A percentile compares a stretch with the other conserved stretches of the same genome.
These are phyloP conservation scores for Amauroascus verrucosus DNA, from an alignment of 2,329 filamentous ascomycete species.

Conservation along the genomic window DNA sequence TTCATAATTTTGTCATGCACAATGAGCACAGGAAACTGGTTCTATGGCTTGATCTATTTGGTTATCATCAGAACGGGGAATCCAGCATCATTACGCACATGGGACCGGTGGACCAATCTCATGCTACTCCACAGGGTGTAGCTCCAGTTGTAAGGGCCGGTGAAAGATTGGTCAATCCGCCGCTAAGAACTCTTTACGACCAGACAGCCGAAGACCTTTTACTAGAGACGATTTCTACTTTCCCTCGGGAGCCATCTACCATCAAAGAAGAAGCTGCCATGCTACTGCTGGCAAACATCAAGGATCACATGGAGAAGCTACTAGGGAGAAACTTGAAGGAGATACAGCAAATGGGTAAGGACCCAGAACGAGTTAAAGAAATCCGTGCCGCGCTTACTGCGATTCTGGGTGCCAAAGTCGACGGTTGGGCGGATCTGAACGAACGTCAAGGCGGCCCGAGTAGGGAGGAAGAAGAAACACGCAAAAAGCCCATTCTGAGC, in stretches of 20 bases:
- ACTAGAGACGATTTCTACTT: slow-evolving; percentile 37
- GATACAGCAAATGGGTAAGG: slow-evolving; percentile 38
- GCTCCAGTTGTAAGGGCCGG: slow-evolving; percentile 36
- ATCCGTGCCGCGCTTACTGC: slow-evolving; percentile 36
- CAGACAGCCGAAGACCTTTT: slow-evolving; percentile 37
- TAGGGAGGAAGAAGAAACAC: slow-evolving; percentile 25
- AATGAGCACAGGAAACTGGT: slow-evolving; percentile 57
- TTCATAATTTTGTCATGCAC: slow-evolving; percentile 56
- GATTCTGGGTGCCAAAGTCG: slow-evolving; percentile 36
- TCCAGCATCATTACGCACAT: slow-evolving; percentile 37
- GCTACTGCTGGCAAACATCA: slow-evolving; percentile 40
- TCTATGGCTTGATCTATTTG: slow-evolving; percentile 56
- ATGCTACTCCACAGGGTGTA: slow-evolving; percentile 29
- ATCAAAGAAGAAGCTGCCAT: slow-evolving; percentile 40
- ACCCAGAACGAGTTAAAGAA: slow-evolving; percentile 37
- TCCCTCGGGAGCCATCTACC: slow-evolving; percentile 34
- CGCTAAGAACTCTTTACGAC: slow-evolving; percentile 34
- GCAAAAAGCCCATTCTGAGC: slow-evolving; percentile 34
- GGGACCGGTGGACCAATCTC: slow-evolving; percentile 32
- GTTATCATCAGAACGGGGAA: slow-evolving; percentile 42
- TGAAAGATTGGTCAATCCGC: slow-evolving; percentile 34
- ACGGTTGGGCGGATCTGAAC: slow-evolving; percentile 36
- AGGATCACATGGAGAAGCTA: slow-evolving; percentile 40
- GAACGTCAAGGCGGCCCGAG: slow-evolving; percentile 12
- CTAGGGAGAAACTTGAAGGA: slow-evolving; percentile 35